These are phyloP conservation scores for Rutidosis leptorrhynchoides DNA, from an alignment of 129 eudicot species.

Conservation along the genomic window DNA sequence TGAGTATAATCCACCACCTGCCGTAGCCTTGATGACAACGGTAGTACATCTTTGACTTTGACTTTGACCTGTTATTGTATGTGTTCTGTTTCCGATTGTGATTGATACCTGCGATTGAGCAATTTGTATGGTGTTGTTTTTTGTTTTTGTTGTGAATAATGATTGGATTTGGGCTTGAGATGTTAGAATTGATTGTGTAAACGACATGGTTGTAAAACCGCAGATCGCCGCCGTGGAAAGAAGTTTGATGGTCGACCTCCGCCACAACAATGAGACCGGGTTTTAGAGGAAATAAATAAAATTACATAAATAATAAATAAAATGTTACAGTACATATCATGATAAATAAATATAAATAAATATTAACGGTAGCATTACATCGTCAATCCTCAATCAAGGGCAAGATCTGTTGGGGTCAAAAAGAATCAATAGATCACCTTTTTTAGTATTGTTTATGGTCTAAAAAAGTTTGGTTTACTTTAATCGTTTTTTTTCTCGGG, in stretches of 20 bases:
- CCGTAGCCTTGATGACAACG: slow-evolving; percentile 22
- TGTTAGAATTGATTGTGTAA: slow-evolving; percentile 15
- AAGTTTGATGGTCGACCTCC: not conserved
- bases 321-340: no score
- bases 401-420: no score
- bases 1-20: slow-evolving; percentile 55
- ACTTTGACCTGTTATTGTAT: not conserved
- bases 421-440: no score
- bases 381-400: no score
- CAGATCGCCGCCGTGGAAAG: slow-evolving; percentile 18
- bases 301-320: no score
- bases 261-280: no score
- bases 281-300: no score
- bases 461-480: no score
- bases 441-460: no score
- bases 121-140: not conserved
- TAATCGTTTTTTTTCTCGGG: no score
- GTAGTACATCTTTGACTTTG: slow-evolving; percentile 16
- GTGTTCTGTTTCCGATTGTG: slow-evolving; percentile 9
- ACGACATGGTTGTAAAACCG: slow-evolving; percentile 26
- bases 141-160: not conserved
- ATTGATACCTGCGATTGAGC: slow-evolving; percentile 1
- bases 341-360: no score
- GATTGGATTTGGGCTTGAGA: slow-evolving; percentile 21
- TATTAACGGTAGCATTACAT: no score